phyloP scores from a whole-genome alignment of 805 yeast species.

The Myxozyma sirexii region DNA sequence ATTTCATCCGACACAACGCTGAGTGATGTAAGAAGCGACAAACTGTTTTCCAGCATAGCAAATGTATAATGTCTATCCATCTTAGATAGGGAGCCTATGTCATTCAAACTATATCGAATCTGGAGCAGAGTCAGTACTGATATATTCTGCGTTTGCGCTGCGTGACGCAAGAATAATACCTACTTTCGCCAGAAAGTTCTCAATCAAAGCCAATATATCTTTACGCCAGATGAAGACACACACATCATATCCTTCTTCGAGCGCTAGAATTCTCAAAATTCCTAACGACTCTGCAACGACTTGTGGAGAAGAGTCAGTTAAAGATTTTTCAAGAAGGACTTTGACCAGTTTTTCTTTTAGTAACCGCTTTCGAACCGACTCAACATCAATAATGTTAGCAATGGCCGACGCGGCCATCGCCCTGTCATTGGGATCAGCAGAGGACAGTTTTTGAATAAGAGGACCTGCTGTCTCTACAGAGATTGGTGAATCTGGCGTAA shows the following conservation, averaged over 20 bases:
- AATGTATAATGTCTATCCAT: slow-evolving; percentile 55
- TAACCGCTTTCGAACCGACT: slow-evolving; percentile 60
- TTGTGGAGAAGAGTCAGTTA: slow-evolving; percentile 71
- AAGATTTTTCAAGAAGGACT: slow-evolving; percentile 60
- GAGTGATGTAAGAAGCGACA: slow-evolving; percentile 68
- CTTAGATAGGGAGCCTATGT: background rate
- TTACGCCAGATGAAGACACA: slow-evolving; percentile 75
- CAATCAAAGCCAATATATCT: slow-evolving; percentile 63
- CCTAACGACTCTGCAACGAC: slow-evolving; percentile 82
- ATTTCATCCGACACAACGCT: slow-evolving; percentile 37
- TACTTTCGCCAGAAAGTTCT: slow-evolving; percentile 20
- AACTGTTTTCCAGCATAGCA: slow-evolving; percentile 71
- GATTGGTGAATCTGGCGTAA: slow-evolving; percentile 45
- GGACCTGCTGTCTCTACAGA: slow-evolving; percentile 63
- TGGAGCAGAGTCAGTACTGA: too few species aligned
- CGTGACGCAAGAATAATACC: too few species aligned
- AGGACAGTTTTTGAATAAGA: slow-evolving; percentile 62
- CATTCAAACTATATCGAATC: background rate
- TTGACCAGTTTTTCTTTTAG: slow-evolving; percentile 73
- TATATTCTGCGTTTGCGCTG: too few species aligned
- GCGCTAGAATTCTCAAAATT: slow-evolving; percentile 71
- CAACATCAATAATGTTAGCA: slow-evolving; percentile 62
- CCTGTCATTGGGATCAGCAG: slow-evolving; percentile 69
- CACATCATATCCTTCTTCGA: slow-evolving; percentile 87
- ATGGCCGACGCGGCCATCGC: slow-evolving; percentile 77